These are phyloP conservation scores for Allomyces macrogynus DNA, from an alignment of 192 early-diverging fungal genomes.

Conservation along the genomic window DNA sequence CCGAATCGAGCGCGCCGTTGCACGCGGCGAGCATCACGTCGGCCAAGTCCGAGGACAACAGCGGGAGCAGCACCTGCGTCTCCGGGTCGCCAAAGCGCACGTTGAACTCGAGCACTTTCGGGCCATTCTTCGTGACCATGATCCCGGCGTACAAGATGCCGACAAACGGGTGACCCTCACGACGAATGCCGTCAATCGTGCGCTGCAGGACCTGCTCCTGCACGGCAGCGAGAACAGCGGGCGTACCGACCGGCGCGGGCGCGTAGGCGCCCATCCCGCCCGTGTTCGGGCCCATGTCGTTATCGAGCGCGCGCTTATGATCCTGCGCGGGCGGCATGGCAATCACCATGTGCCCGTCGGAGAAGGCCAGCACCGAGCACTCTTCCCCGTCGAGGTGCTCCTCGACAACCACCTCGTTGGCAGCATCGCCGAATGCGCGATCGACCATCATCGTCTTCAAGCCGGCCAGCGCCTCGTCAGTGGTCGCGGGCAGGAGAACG, in stretches of 20 bases:
- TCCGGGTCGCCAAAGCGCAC: slow-evolving; percentile 97
- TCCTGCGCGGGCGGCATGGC: slow-evolving; percentile 89
- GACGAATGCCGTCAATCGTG: slow-evolving; percentile 88
- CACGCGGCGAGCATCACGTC: slow-evolving; percentile 48
- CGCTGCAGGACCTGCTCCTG: slow-evolving; percentile 66
- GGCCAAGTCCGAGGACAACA: slow-evolving; percentile 66
- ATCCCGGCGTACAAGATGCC: slow-evolving; percentile 92
- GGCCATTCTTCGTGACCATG: slow-evolving; percentile 78
- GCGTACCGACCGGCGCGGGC: slow-evolving; percentile 78
- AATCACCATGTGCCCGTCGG: slow-evolving; percentile 85
- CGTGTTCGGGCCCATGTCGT: slow-evolving; percentile 85
- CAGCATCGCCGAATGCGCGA: slow-evolving; percentile 70
- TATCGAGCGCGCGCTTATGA: slow-evolving; percentile 91
- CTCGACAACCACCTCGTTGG: slow-evolving; percentile 85
- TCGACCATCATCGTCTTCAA: slow-evolving; percentile 79
- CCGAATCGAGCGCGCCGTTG: slow-evolving; percentile 72
- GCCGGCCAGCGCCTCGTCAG: slow-evolving; percentile 64
- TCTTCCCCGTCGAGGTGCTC: slow-evolving; percentile 87
- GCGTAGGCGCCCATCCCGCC: slow-evolving; percentile 99
- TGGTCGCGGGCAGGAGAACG: slow-evolving; percentile 69
- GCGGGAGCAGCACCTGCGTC: slow-evolving; percentile 83
- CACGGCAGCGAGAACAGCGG: slow-evolving; percentile 46
- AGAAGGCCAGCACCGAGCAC: slow-evolving; percentile 71
- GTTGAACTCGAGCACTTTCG: slow-evolving; percentile 95
- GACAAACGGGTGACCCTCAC: slow-evolving; percentile 80